Base-by-base conservation (phyloP, 208 protist species). In the Wallacemonas collosoma region DNA sequence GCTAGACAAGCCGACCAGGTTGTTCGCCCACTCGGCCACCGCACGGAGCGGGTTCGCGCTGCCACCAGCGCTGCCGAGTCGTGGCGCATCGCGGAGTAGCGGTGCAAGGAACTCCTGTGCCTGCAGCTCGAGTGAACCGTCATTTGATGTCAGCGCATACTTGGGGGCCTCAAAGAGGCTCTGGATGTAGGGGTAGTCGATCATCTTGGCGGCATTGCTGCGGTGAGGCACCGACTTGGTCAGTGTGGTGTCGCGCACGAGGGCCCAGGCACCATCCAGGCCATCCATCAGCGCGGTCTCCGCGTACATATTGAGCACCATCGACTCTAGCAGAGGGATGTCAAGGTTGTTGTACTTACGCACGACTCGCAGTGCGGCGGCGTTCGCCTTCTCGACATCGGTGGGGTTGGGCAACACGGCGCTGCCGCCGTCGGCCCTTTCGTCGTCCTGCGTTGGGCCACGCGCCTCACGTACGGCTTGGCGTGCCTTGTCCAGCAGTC, bases 151-250 rank as follows among this genome's bases (percentile, higher is more conserved):
- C 17, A 93, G 48, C 35, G 80, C 55, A 40, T 89, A 85, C 73
- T 82, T 85, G 38, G 84, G 75, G 6, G 76, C 63, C 53, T 81
- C 55, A 35, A 93, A 51, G 38, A 93, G 69, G 57, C 75, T 15
- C n/a, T 68, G 4, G 5, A 88, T 67, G 74, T 90, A 91, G 11
- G 86, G 74, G 73, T 94, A 94, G 73, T 90, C 78, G 48, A 94
- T 91, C 44, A 80, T 36, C 67, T 79, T 79, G 11, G 41, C 60
- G 1, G 79, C 65, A 12, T 80, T 82, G 67, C 83, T 90, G 68
- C 80, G 79, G 74, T 94, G 89, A 15, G 84, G 75, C 1, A 75
- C 64, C 3, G 75, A 48, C 56, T 54, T 69, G n/a, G 60, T 43
- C 53, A 83, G 72, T 50, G 80, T 61, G 0, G 72, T 80, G 61